phyloP scores from a whole-genome alignment of 148 eudicot genomes.

The Cornus controversa region DNA sequence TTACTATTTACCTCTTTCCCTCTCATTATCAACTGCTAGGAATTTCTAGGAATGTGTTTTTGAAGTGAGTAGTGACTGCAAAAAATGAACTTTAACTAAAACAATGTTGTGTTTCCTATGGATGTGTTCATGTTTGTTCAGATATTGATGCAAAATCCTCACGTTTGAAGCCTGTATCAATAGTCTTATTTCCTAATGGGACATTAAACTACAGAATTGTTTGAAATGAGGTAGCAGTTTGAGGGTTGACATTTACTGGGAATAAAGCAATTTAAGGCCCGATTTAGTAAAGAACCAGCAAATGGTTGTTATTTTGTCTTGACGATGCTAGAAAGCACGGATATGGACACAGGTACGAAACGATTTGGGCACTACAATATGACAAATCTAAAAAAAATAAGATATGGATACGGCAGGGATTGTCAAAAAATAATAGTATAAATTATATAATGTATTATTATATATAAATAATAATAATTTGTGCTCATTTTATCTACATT shows the following conservation, averaged over 20 bases:
- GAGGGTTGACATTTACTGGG: not conserved
- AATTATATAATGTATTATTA: too few relatives aligned
- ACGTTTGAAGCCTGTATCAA: not conserved
- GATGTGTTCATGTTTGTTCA: not conserved
- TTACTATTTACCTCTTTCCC: slow-evolving; percentile 2
- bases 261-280: not conserved
- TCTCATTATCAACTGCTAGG: not conserved
- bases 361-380: too few relatives aligned
- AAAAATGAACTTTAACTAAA: not conserved
- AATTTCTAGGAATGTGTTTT: not conserved
- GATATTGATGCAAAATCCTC: not conserved
- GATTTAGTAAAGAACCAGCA: not conserved
- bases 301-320: not conserved
- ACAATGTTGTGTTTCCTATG: not conserved
- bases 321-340: too few relatives aligned
- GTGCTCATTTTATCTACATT: too few relatives aligned
- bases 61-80: slow-evolving; percentile 8
- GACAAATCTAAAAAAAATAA: too few relatives aligned
- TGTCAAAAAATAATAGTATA: too few relatives aligned
- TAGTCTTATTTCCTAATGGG: not conserved
- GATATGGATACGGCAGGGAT: too few relatives aligned
- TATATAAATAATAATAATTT: too few relatives aligned
- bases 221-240: not conserved
- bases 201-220: not conserved
- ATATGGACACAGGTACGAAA: too few relatives aligned